Evolutionary conservation across 495 filamentous ascomycete genomes (phyloP).

Genomic region (Hypoxylon fragiforme): DNA sequence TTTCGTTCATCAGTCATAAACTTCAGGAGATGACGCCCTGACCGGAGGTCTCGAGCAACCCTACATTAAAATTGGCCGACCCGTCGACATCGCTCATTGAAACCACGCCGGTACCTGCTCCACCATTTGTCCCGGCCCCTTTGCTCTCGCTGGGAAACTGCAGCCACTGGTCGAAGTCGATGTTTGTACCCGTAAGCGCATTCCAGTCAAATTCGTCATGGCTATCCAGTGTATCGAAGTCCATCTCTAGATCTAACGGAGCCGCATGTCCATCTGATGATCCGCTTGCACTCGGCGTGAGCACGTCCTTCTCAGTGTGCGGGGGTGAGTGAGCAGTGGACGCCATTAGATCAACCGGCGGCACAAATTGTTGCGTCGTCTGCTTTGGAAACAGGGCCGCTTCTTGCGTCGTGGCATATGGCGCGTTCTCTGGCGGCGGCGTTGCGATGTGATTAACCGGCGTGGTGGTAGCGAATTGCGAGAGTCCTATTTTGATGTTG

Average conservation of each 20-base stretch:
- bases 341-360: constrained; percentile 16
- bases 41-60: constrained; percentile 13
- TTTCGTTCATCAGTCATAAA: constrained; percentile 1
- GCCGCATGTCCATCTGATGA: constrained; percentile 28
- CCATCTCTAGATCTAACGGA: constrained; percentile 31
- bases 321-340: constrained; percentile 37
- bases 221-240: constrained; percentile 29
- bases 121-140: neutral
- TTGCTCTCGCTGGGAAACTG: constrained; percentile 47
- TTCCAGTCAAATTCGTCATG: constrained; percentile 46
- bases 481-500: constrained; percentile 23
- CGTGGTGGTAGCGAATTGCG: constrained; percentile 21
- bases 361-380: constrained; percentile 18
- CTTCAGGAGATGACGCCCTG: constrained; percentile 9
- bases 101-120: constrained; percentile 11
- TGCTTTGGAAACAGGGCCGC: constrained; percentile 27
- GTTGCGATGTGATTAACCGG: constrained; percentile 39
- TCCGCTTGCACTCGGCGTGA: constrained; percentile 40
- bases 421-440: constrained; percentile 48
- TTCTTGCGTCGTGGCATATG: constrained; percentile 39
- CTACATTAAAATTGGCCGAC: constrained; percentile 25
- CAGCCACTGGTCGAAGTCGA: constrained; percentile 52
- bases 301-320: constrained; percentile 38
- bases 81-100: constrained; percentile 33
- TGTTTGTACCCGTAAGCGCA: constrained; percentile 39